Conservation (phyloP, 768 basidiomycete species). For the Boletus eberwhitei region DNA sequence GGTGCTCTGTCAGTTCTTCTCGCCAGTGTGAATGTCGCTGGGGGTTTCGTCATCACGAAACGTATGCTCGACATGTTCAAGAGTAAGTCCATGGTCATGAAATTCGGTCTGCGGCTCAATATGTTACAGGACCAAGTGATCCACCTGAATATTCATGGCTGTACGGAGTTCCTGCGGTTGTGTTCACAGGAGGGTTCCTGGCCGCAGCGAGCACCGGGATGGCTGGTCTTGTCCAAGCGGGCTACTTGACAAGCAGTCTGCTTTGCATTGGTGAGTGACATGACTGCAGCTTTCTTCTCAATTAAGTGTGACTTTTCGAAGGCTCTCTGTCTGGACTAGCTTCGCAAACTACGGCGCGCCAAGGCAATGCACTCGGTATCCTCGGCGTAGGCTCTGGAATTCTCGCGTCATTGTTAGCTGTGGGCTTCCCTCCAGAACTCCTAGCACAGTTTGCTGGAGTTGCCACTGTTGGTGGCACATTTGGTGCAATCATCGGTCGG, state of each 20-base stretch:
- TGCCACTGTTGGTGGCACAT: constrained; percentile 65
- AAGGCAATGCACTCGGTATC: constrained; percentile 87
- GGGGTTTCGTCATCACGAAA: constrained; percentile 87
- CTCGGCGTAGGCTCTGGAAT: constrained; percentile 82
- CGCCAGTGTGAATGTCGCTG: constrained; percentile 84
- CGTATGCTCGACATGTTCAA: constrained; percentile 94
- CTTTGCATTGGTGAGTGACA: constrained; percentile 67
- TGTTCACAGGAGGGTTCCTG: constrained; percentile 82
- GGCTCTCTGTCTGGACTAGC: constrained; percentile 76
- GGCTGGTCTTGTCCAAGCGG: constrained; percentile 84
- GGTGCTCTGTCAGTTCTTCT: constrained; percentile 83
- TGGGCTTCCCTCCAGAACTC: constrained; percentile 74
- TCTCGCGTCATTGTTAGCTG: constrained; percentile 74
- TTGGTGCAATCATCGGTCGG: constrained; percentile 73
- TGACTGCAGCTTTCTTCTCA: neutral
- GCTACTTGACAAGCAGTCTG: constrained; percentile 81
- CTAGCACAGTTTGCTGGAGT: constrained; percentile 77
- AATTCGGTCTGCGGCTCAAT: neutral
- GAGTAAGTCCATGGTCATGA: constrained; percentile 41
- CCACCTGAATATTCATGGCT: constrained; percentile 88
- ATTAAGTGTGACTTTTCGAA: constrained; percentile 24
- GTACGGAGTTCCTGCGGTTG: constrained; percentile 72
- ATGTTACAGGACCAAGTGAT: constrained; percentile 62
- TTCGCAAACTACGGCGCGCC: constrained; percentile 78
- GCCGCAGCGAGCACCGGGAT: constrained; percentile 81